These are phyloP conservation scores for Apostasia ramifera DNA, from an alignment of 106 monocot species.

Conservation along the genomic window DNA sequence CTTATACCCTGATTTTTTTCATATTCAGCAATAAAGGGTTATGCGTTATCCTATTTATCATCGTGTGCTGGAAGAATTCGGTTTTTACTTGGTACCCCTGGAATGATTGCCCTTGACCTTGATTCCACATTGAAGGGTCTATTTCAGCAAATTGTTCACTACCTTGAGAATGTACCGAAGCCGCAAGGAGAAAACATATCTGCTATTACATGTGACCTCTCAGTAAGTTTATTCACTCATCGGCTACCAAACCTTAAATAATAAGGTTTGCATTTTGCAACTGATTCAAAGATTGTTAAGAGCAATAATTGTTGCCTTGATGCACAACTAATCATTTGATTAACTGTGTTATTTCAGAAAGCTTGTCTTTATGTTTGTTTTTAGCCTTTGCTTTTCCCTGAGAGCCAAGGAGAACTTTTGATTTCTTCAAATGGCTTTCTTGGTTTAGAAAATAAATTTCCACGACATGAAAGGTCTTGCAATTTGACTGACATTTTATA, in stretches of 20 bases:
- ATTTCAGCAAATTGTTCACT: conserved; percentile 90
- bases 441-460: too few species aligned
- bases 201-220: conserved; percentile 64
- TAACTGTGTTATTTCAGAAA: too few species aligned
- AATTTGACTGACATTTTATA: too few species aligned
- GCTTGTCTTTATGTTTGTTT: too few species aligned
- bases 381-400: too few species aligned
- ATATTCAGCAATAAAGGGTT: conserved; percentile 87
- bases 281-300: background rate
- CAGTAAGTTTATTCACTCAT: conserved; percentile 38
- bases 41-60: conserved; percentile 83
- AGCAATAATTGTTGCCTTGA: background rate
- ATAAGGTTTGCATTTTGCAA: background rate
- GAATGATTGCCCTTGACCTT: conserved; percentile 97
- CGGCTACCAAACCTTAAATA: background rate
- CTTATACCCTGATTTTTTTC: background rate
- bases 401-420: too few species aligned
- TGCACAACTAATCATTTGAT: too few species aligned
- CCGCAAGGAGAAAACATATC: conserved; percentile 84
- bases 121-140: conserved; percentile 73
- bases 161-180: conserved; percentile 89
- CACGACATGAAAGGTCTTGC: too few species aligned
- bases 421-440: too few species aligned
- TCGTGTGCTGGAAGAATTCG: conserved; percentile 93
- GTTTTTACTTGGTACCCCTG: conserved; percentile 94